Conservation (phyloP, 768 basidiomycete species). For the Clavaria fumosa region DNA sequence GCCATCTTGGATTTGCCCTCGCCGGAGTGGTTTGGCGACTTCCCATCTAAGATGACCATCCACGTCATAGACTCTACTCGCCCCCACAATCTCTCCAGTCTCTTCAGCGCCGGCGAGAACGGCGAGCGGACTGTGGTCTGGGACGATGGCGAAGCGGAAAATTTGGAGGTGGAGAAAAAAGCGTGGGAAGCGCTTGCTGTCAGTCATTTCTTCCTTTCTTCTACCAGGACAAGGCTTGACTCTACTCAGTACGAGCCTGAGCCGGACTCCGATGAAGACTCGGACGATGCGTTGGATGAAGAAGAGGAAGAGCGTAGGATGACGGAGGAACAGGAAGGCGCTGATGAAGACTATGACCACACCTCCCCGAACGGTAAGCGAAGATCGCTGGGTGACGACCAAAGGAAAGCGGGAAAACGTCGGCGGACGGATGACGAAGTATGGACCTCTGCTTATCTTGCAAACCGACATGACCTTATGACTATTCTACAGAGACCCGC, state of each 20-base stretch:
- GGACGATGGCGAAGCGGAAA: conserved; percentile 77
- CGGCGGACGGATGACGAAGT: conserved; percentile 34
- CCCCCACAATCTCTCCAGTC: conserved; percentile 75
- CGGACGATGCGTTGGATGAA: conserved; percentile 30
- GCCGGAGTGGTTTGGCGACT: conserved; percentile 61
- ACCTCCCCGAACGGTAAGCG: conserved; percentile 31
- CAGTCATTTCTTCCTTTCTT: conserved; percentile 13
- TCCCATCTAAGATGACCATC: conserved; percentile 43
- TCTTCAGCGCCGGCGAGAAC: conserved; percentile 59
- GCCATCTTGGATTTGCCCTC: conserved; percentile 72
- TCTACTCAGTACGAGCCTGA: conserved; percentile 58
- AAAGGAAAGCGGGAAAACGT: conserved; percentile 35
- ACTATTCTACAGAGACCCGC: conserved; percentile 21
- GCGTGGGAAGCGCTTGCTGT: conserved; percentile 82
- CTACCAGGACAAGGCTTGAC: conserved; percentile 5
- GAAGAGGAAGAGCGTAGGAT: conserved; percentile 27
- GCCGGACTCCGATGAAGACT: conserved; percentile 50
- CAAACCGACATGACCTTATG: too few species aligned
- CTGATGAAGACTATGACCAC: conserved; percentile 27
- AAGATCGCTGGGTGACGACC: conserved; percentile 25
- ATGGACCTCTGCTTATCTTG: background rate
- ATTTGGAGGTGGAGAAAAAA: conserved; percentile 52
- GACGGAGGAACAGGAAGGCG: conserved; percentile 28
- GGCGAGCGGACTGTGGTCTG: conserved; percentile 72
- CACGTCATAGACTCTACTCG: conserved; percentile 93